These are phyloP conservation scores for Carex cristatella DNA, from an alignment of 176 grass and related monocot genomes.

Conservation along the genomic window DNA sequence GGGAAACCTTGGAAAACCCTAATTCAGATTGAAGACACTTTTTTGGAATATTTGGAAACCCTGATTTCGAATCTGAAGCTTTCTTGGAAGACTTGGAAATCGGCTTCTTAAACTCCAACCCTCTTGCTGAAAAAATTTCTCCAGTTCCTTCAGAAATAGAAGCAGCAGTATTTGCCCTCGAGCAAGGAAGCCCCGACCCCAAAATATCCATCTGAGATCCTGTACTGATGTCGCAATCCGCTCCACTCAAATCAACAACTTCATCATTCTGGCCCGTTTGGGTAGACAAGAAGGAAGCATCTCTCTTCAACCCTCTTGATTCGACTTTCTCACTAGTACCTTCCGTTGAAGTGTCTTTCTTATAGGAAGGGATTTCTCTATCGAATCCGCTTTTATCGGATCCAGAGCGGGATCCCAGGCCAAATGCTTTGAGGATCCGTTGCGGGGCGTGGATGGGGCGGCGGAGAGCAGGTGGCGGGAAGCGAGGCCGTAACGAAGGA, in stretches of 20 bases:
- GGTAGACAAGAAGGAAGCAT: background rate
- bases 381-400: background rate
- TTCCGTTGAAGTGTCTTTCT: background rate
- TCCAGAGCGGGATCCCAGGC: slow-evolving; percentile 8
- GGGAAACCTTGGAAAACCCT: background rate
- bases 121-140: background rate
- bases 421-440: slow-evolving; percentile 10
- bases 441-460: slow-evolving; percentile 14
- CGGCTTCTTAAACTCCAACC: background rate
- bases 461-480: background rate
- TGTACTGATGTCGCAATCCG: background rate
- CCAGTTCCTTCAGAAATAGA: background rate
- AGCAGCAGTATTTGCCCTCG: background rate
- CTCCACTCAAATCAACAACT: slow-evolving; percentile 13
- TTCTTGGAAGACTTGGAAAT: slow-evolving; percentile 18
- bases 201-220: background rate
- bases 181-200: background rate
- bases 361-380: background rate
- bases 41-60: background rate
- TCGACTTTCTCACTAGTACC: background rate
- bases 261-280: background rate
- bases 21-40: slow-evolving; percentile 12
- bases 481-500: background rate
- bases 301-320: slow-evolving; percentile 22
- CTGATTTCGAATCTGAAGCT: background rate